Evolutionary conservation across 108 stramenopile genomes (phyloP).

Genomic region (Cylindrotheca fusiformis): DNA sequence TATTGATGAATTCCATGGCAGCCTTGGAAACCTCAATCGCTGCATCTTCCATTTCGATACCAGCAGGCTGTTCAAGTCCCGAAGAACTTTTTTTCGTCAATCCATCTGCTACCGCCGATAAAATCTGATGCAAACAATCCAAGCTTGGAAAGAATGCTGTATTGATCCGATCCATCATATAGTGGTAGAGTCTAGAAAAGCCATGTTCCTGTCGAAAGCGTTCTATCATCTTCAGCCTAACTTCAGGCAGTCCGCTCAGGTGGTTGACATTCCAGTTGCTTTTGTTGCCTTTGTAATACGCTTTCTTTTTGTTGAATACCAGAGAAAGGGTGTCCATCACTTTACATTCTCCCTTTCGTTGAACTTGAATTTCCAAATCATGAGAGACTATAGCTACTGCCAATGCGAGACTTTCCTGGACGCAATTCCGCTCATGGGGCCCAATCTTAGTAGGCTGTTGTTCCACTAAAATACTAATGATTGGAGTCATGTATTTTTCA

Average conservation of each 20-base stretch:
- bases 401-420: conserved; percentile 61
- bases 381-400: conserved; percentile 61
- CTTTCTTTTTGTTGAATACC: conserved; percentile 73
- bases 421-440: conserved; percentile 65
- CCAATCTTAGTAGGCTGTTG: conserved; percentile 80
- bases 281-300: conserved; percentile 73
- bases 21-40: conserved; percentile 50
- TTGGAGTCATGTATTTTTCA: conserved; percentile 65
- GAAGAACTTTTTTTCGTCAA: conserved; percentile 13
- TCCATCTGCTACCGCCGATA: conserved; percentile 24
- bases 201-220: conserved; percentile 50
- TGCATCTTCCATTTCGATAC: conserved; percentile 38
- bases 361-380: conserved; percentile 60
- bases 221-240: conserved; percentile 63
- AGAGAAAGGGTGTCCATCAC: conserved; percentile 47
- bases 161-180: conserved; percentile 40
- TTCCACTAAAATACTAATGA: conserved; percentile 81
- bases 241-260: conserved; percentile 49
- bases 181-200: conserved; percentile 46
- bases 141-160: conserved; percentile 41
- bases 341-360: conserved; percentile 25
- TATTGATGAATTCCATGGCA: conserved; percentile 54
- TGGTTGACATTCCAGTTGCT: conserved; percentile 50
- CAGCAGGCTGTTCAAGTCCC: not conserved
- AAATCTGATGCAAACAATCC: conserved; percentile 30